Conservation (phyloP, 148 eudicot genomes). For the Cornus kousa region DNA sequence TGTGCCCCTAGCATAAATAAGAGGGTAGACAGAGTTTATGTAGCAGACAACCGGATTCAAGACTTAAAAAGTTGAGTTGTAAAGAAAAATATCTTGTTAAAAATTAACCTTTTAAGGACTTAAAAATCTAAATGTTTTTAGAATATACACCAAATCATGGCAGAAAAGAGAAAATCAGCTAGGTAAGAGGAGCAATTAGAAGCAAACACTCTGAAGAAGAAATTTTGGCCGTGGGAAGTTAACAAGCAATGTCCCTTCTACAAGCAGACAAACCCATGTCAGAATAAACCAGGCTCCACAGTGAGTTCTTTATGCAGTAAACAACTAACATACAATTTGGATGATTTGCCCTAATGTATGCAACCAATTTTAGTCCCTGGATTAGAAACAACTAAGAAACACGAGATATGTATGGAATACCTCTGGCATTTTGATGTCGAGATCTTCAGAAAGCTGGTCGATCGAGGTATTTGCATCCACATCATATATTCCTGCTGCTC, state of each 20-base stretch:
- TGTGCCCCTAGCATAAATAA: too few relatives aligned
- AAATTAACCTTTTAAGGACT: too few relatives aligned
- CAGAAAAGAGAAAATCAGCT: too few relatives aligned
- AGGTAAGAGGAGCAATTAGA: too few relatives aligned
- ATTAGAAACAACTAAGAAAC: neutral
- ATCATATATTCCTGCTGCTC: constrained; percentile 93
- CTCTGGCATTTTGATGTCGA: constrained; percentile 88
- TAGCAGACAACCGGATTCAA: too few relatives aligned
- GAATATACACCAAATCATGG: too few relatives aligned
- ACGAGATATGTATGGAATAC: constrained; percentile 27
- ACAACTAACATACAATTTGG: neutral
- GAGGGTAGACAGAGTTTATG: too few relatives aligned
- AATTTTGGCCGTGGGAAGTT: neutral
- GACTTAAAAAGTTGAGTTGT: too few relatives aligned
- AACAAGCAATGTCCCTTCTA: neutral
- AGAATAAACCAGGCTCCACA: neutral
- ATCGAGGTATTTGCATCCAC: constrained; percentile 99
- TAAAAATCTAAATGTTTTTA: too few relatives aligned
- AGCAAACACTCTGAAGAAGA: too few relatives aligned
- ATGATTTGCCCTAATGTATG: neutral
- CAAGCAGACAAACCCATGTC: neutral
- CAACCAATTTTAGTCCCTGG: neutral
- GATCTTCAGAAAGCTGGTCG: constrained; percentile 94
- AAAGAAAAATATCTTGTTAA: too few relatives aligned
- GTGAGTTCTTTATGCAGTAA: neutral